Base-by-base conservation (phyloP, 2,329 filamentous ascomycete species). In the Paecilomyces niveus region DNA sequence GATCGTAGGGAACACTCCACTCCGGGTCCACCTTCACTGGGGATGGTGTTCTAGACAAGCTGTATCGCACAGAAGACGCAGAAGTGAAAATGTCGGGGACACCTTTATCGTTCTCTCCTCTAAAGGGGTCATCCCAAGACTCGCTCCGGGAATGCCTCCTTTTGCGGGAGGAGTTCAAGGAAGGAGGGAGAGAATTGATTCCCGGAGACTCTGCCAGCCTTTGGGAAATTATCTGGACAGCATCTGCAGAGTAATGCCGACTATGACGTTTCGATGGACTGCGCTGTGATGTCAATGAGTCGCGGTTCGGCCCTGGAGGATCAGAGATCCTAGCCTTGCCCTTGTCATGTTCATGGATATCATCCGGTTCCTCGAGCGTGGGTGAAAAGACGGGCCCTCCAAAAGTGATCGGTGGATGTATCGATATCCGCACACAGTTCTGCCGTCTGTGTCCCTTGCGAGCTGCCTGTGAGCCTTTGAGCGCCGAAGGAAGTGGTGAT, bases 401-500 rank as follows among this genome's bases (percentile, higher is more conserved):
- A 52, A 74, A 74, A 18, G 72, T 68, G 57, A 73, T 69, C 0
- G 72, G 70, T 9, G 69, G 71, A 53, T 72, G 67, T 31, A 72
- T 74, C 1, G 75, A 73, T 55, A 78, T 76, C 21, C 75, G 72
- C 2, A 78, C 72, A 56, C 74, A 77, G 53, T 77, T 77, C 45
- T 78, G 74, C 39, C 75, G 71, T 54, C 68, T 67, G 58, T 79
- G 75, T 11, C 74, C 72, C 56, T 73, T 74, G 29, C 72, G 70
- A n/a, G 67, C 64, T 1, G 67, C 67, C 9, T 66, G 71, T 3
- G 66, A 64, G 7, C 67, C 65, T 55, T 73, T 74, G 56, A 74
- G 56, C 5, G 72, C 71, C 3, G 72, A 74, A 21, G 66, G 61
- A 35, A 71, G 55, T 31, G 67, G 64, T 1, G 62, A 58, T 45